Evolutionary conservation across 2,329 filamentous ascomycete genomes (phyloP).

Genomic region (Venturia asperata): DNA sequence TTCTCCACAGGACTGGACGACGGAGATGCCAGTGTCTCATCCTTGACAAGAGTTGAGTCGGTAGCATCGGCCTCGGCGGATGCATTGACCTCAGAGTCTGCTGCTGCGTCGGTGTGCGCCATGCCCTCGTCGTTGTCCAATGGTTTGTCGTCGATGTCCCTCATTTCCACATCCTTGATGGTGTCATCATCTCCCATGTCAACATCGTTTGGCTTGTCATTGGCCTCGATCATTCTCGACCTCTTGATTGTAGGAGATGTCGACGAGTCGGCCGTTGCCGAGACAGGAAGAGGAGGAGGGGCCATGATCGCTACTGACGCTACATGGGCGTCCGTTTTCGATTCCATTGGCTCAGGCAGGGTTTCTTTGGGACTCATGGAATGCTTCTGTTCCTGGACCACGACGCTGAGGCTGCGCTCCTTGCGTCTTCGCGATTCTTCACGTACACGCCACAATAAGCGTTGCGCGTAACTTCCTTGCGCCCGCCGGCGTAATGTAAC

Average conservation of each 20-base stretch:
- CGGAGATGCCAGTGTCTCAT: conserved; percentile 5
- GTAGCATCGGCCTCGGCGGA: not conserved
- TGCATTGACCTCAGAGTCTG: conserved; percentile 3
- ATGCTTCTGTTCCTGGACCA: conserved; percentile 28
- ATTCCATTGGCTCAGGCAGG: conserved; percentile 24
- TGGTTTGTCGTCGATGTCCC: not conserved
- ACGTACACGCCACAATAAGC: conserved; percentile 33
- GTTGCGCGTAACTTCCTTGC: conserved; percentile 31
- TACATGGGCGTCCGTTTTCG: not conserved
- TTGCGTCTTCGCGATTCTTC: conserved; percentile 31
- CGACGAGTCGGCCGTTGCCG: not conserved
- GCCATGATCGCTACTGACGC: conserved; percentile 9
- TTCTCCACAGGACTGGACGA: not conserved
- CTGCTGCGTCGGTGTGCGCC: not conserved
- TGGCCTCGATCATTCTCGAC: not conserved
- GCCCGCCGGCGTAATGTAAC: conserved; percentile 20
- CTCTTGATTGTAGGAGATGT: conserved; percentile 11
- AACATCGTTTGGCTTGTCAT: conserved; percentile 28
- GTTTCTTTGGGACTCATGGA: conserved; percentile 32
- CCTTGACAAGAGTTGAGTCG: not conserved
- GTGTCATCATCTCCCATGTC: conserved; percentile 41
- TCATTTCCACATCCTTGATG: not conserved
- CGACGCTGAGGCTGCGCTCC: conserved; percentile 17
- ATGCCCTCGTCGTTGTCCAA: not conserved
- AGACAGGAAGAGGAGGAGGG: conserved; percentile 16